phyloP scores from a whole-genome alignment of 345 rosid species.

The Aegle marmelos region DNA sequence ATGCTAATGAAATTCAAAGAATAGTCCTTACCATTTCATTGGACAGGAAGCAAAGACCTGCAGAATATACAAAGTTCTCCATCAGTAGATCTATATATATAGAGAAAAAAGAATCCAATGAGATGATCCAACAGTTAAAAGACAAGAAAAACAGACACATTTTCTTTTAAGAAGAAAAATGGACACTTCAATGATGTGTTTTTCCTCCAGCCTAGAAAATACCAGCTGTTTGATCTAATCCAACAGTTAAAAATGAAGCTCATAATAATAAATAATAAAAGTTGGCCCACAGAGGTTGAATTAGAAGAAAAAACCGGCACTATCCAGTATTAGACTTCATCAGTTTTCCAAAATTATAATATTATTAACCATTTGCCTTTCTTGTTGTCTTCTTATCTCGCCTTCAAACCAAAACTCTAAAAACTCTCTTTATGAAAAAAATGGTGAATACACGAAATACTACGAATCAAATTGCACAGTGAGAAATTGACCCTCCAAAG shows the following conservation, averaged over 20 bases:
- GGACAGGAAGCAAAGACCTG: constrained; percentile 95
- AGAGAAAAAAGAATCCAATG: too few species aligned
- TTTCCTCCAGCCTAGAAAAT: background rate
- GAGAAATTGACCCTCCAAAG: background rate
- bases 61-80: constrained; percentile 15
- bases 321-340: background rate
- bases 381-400: background rate
- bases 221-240: background rate
- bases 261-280: background rate
- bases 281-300: background rate
- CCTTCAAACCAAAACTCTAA: background rate
- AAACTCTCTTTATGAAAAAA: background rate
- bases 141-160: too few species aligned
- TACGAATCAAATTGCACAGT: background rate
- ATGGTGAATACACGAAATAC: background rate
- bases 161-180: too few species aligned
- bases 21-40: constrained; percentile 76
- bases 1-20: background rate
- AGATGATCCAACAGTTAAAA: too few species aligned
- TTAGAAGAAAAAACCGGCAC: background rate
- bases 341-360: background rate
- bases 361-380: background rate
- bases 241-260: background rate
- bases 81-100: constrained; percentile 2
- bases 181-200: too few species aligned